Evolutionary conservation across 176 grass and related monocot species (phyloP), one percentile per base, ranked within the genome.

Genomic region (Puya raimondii): DNA sequence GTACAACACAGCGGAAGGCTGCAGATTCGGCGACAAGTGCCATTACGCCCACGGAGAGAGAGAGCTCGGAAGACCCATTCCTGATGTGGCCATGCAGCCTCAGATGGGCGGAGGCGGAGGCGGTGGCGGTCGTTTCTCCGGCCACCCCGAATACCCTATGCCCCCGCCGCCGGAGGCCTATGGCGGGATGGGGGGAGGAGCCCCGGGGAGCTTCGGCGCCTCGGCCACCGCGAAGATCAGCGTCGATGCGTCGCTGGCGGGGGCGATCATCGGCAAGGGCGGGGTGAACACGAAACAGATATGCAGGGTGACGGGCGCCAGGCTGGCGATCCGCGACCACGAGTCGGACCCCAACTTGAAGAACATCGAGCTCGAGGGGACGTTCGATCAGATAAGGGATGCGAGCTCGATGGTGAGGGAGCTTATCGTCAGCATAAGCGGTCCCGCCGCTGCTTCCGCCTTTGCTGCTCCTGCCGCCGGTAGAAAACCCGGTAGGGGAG

Each of bases 231-330:
- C 88, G 49, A 96, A 96, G 82, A 91, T 96, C 48, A 96, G 86
- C 48, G 92, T 96, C 5, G 85, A 96, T 26, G 92, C 79, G 4
- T 86, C 92, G 22, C 92, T 96, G 63, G 88, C 88, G 0, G 88
- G 92, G 50, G 83, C 83, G 73, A 96, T 96, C 12, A 96, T 96
- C 9, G 92, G 92, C 20, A 96, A 96, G 81, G 92, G 92, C 8
- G 92, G 92, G 21, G 85, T 82, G 26, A 96, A 96, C 70, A 96
- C 92, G 1, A 96, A 96, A 68, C 88, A 91, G 67, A 96, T 96
- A 26, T 89, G 76, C 67, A 80, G 92, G 51, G 13, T 85, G 53
- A 91, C 92, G 0, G 92, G 88, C 17, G 88, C 81, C n/a, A 96
- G 84, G 78, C 78, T 96, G 57, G 82, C 88, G 0, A 91, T 96